Percentiles rank a stretch among this genome's conserved stretches.
These are phyloP conservation scores for Rubus parviflorus DNA, from an alignment of 306 rosid genomes.

Conservation along the genomic window DNA sequence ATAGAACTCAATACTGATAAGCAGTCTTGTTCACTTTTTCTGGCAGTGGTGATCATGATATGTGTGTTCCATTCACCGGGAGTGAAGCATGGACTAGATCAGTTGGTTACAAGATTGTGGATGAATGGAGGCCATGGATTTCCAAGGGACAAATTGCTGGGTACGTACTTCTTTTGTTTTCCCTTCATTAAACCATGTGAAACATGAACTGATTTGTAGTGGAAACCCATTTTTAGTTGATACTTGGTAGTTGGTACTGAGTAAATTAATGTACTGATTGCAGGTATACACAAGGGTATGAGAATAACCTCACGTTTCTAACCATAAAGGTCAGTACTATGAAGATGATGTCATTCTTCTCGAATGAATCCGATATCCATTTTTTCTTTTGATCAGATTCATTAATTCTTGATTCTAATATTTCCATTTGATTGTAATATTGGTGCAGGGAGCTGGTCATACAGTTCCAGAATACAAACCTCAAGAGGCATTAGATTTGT, in stretches of 20 bases:
- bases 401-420: background rate
- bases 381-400: background rate
- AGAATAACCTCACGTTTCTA: slow-evolving; percentile 64
- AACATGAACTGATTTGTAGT: background rate
- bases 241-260: background rate
- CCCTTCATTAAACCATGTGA: background rate
- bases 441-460: slow-evolving; percentile 86
- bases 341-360: background rate
- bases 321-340: slow-evolving; percentile 68
- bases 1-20: background rate
- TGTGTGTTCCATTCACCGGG: slow-evolving; percentile 95
- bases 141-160: slow-evolving; percentile 82
- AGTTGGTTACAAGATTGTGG: slow-evolving; percentile 65
- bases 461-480: slow-evolving; percentile 97
- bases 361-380: background rate
- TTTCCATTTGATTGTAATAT: slow-evolving; percentile 19
- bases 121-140: slow-evolving; percentile 89
- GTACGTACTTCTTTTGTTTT: slow-evolving; percentile 51
- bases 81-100: slow-evolving; percentile 86
- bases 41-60: slow-evolving; percentile 87
- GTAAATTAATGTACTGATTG: background rate
- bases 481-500: slow-evolving; percentile 69
- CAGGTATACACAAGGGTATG: slow-evolving; percentile 80
- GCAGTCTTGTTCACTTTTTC: background rate
- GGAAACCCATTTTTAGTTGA: no score